Conservation (phyloP, 305 asterid genomes). For the Striga hermonthica region DNA sequence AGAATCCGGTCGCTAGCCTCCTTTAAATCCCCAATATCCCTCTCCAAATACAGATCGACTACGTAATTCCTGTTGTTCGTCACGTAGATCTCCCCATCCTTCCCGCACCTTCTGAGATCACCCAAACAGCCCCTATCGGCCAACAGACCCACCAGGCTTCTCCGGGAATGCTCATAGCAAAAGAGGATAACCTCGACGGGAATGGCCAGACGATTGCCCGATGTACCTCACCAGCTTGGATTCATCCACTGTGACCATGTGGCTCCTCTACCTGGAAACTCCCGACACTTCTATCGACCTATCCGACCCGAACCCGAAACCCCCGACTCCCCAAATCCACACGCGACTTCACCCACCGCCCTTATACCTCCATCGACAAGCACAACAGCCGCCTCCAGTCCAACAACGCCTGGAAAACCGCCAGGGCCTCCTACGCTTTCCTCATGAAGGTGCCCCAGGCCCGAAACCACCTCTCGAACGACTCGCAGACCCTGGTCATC, state of each 20-base stretch:
- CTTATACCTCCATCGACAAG: conserved; percentile 54
- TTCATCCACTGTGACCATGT: conserved; percentile 56
- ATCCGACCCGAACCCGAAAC: conserved; percentile 45
- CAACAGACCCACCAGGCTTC: conserved; percentile 65
- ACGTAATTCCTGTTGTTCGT: conserved; percentile 80
- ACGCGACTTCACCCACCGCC: conserved; percentile 72
- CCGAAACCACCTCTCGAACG: conserved; percentile 43
- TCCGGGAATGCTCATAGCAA: conserved; percentile 68
- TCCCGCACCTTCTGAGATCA: conserved; percentile 43
- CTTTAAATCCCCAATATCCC: conserved; percentile 74
- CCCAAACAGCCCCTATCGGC: conserved; percentile 68
- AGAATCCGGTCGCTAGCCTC: conserved; percentile 74
- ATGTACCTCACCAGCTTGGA: conserved; percentile 44
- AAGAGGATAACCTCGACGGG: conserved; percentile 85
- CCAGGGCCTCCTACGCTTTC: conserved; percentile 56
- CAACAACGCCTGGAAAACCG: conserved; percentile 61
- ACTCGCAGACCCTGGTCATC: conserved; percentile 55
- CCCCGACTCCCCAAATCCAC: conserved; percentile 77
- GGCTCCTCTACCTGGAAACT: conserved; percentile 52
- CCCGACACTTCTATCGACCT: conserved; percentile 64
- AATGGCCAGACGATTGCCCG: conserved; percentile 76
- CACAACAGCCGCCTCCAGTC: conserved; percentile 71
- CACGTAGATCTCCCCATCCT: conserved; percentile 43
- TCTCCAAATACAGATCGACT: conserved; percentile 74
- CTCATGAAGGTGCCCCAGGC: conserved; percentile 47